Conservation (phyloP, 2,329 filamentous ascomycete genomes). For the Microthyrium microscopicum region DNA sequence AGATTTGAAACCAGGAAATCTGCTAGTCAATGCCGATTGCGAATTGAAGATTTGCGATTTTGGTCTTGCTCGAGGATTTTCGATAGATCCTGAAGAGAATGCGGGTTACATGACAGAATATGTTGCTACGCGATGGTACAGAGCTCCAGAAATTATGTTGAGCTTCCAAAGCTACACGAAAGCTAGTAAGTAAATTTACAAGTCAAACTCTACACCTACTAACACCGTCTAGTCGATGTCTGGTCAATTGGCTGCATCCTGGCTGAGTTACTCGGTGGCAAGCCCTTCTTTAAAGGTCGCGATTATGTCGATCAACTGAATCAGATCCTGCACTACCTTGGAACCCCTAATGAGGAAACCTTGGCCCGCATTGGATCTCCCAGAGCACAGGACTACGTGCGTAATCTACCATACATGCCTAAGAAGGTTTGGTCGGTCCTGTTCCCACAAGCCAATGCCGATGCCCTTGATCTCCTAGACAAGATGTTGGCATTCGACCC, state of each 20-base stretch:
- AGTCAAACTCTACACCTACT: not conserved
- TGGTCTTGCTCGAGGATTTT: constrained; percentile 89
- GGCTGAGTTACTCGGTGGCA: constrained; percentile 84
- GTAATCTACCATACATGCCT: constrained; percentile 86
- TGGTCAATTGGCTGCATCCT: constrained; percentile 99
- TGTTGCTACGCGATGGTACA: constrained; percentile 95
- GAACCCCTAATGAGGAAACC: constrained; percentile 90
- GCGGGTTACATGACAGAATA: constrained; percentile 99
- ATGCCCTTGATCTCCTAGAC: constrained; percentile 87
- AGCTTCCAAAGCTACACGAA: constrained; percentile 99
- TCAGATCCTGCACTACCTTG: constrained; percentile 95
- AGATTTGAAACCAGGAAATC: constrained; percentile 90
- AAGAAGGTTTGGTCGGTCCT: constrained; percentile 79
- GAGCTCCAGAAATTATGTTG: constrained; percentile 97
- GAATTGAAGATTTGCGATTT: constrained; percentile 99
- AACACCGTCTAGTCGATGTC: constrained; percentile 62
- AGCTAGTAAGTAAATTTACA: constrained; percentile 60
- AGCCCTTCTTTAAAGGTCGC: constrained; percentile 97
- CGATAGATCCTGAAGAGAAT: constrained; percentile 92
- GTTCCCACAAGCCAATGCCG: constrained; percentile 89
- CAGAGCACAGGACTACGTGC: constrained; percentile 93
- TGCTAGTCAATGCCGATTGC: constrained; percentile 96
- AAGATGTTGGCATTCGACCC: constrained; percentile 97
- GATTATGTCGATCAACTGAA: constrained; percentile 99
- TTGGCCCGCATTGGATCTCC: constrained; percentile 86